Conservation (phyloP, 2,329 filamentous ascomycete species). For the Nemania sp. region DNA sequence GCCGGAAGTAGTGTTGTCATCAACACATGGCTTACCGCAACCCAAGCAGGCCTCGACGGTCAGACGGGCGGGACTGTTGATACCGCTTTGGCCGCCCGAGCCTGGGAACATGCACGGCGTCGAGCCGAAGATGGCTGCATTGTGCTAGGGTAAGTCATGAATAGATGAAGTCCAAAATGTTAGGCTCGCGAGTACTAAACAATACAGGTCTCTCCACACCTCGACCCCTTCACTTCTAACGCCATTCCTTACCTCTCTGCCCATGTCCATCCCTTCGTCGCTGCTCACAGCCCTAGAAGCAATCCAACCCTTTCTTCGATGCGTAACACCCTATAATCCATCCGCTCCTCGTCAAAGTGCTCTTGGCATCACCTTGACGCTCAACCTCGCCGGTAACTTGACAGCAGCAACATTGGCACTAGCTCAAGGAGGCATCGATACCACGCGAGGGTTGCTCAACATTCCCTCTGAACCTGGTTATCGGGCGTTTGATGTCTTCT, state of each 20-base stretch:
- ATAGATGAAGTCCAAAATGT: not conserved
- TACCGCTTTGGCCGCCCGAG: constrained; percentile 78
- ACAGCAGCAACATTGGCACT: constrained; percentile 80
- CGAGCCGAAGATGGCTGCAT: constrained; percentile 96
- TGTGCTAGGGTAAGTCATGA: constrained; percentile 79
- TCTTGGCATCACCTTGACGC: constrained; percentile 82
- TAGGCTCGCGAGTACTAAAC: constrained; percentile 35
- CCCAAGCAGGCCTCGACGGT: constrained; percentile 76
- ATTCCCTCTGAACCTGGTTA: constrained; percentile 84
- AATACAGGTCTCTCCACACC: constrained; percentile 81
- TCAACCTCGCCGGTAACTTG: constrained; percentile 84
- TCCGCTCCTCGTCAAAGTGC: constrained; percentile 83
- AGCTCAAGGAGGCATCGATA: constrained; percentile 90
- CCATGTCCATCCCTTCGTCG: constrained; percentile 79
- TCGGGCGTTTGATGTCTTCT: constrained; percentile 97
- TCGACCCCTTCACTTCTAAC: constrained; percentile 86
- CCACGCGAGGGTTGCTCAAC: constrained; percentile 80
- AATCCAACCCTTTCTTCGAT: constrained; percentile 86
- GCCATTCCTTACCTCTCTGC: constrained; percentile 84
- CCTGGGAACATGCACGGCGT: constrained; percentile 96
- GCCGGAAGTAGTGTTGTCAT: constrained; percentile 91
- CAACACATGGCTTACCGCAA: constrained; percentile 92
- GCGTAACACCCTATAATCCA: constrained; percentile 90
- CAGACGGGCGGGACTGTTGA: constrained; percentile 83
- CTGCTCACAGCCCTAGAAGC: constrained; percentile 84